Evolutionary conservation across 2,329 filamentous ascomycete genomes (phyloP).

Genomic region (Aspergillus alliaceus): DNA sequence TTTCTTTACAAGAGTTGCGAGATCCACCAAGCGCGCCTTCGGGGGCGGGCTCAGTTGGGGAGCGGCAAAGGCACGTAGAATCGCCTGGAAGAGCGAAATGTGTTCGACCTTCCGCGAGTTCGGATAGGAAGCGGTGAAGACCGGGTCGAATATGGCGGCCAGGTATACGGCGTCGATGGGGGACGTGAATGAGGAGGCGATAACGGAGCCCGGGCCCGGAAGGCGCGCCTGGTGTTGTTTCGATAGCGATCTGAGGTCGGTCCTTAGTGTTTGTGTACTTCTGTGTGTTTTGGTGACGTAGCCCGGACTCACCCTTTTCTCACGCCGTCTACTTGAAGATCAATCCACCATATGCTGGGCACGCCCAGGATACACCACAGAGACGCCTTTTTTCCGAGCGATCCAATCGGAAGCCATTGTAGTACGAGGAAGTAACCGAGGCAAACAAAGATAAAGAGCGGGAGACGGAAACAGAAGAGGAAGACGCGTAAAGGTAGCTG

Average conservation of each 20-base stretch:
- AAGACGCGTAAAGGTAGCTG: constrained; percentile 65
- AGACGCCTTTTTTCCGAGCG: constrained; percentile 73
- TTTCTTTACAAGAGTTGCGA: constrained; percentile 62
- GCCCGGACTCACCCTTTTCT: constrained; percentile 68
- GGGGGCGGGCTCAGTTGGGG: constrained; percentile 52
- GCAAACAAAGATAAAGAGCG: constrained; percentile 69
- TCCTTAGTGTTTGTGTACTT: background rate
- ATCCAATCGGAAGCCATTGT: constrained; percentile 74
- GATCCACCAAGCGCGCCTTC: constrained; percentile 56
- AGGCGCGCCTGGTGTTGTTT: constrained; percentile 72
- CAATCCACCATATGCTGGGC: constrained; percentile 96
- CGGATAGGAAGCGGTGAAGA: constrained; percentile 87
- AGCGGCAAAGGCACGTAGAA: constrained; percentile 68
- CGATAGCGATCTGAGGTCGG: constrained; percentile 58
- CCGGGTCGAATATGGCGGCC: constrained; percentile 90
- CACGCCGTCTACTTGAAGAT: constrained; percentile 96
- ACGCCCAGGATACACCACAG: constrained; percentile 86
- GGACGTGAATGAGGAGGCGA: constrained; percentile 87
- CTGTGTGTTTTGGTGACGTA: background rate
- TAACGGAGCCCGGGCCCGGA: constrained; percentile 75
- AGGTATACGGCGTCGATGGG: constrained; percentile 93
- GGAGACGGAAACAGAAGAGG: constrained; percentile 78
- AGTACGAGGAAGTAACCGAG: constrained; percentile 76
- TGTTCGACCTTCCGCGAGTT: constrained; percentile 69
- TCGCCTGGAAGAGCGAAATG: constrained; percentile 74